A percentile compares a stretch with the other conserved stretches of the same genome.
phyloP scores from a whole-genome alignment of 768 basidiomycete genomes.

The Clavulina sp. region DNA sequence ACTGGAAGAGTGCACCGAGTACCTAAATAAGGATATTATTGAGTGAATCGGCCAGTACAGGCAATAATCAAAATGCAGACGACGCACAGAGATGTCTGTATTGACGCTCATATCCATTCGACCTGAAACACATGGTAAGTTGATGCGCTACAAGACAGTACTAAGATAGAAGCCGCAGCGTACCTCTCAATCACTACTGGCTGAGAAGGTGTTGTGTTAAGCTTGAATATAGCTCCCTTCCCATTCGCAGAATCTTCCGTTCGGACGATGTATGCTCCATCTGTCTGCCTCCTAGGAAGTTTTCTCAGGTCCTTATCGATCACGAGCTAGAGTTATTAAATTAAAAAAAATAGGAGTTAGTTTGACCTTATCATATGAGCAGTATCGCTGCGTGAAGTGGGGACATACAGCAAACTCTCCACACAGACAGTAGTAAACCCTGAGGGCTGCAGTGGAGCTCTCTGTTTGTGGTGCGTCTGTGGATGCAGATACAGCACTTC shows the following conservation, averaged over 20 bases:
- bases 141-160: not conserved
- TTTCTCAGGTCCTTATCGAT: conserved; percentile 10
- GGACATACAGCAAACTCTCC: conserved; percentile 11
- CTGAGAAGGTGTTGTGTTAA: conserved; percentile 5
- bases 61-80: not conserved
- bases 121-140: not conserved
- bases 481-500: conserved; percentile 11
- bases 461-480: conserved; percentile 11
- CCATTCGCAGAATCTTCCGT: conserved; percentile 1
- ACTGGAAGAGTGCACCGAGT: conserved; percentile 10
- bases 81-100: not conserved
- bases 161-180: not conserved
- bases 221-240: conserved; percentile 9
- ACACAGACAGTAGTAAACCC: conserved; percentile 11
- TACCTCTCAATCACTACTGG: conserved; percentile 9
- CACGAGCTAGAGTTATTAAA: conserved; percentile 7
- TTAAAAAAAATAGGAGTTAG: not conserved
- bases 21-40: conserved; percentile 2
- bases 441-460: conserved; percentile 9
- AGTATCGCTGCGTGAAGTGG: too few species aligned
- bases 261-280: conserved; percentile 9
- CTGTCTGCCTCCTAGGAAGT: conserved; percentile 11
- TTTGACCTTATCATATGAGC: not conserved
- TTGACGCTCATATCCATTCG: conserved; percentile 9
- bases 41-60: not conserved